Percentiles rank a stretch among this genome's conserved stretches.
These are phyloP conservation scores for Fusarium temperatum DNA, from an alignment of 2,329 filamentous ascomycete genomes.

Conservation along the genomic window DNA sequence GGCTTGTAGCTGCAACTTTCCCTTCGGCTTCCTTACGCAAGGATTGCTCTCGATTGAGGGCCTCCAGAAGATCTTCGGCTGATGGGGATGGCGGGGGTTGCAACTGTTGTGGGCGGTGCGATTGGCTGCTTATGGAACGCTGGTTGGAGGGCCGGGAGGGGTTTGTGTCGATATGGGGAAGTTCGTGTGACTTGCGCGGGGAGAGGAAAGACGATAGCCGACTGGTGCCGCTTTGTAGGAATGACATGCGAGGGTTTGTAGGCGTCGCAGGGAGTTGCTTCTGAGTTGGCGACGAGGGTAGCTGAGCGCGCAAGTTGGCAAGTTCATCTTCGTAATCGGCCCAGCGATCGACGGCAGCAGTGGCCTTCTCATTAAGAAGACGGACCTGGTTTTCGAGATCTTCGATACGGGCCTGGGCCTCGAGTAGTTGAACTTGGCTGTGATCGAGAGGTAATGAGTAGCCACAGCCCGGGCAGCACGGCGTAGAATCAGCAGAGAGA, in stretches of 20 bases:
- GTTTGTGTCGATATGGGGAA: slow-evolving; percentile 32
- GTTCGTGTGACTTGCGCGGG: slow-evolving; percentile 56
- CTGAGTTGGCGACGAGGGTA: slow-evolving; percentile 30
- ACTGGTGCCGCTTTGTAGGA: slow-evolving; percentile 56
- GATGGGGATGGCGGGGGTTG: slow-evolving; percentile 41
- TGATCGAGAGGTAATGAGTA: slow-evolving; percentile 51
- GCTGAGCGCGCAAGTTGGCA: slow-evolving; percentile 61
- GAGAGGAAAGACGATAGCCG: slow-evolving; percentile 57
- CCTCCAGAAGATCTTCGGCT: slow-evolving; percentile 65
- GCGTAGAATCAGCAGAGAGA: slow-evolving; percentile 35
- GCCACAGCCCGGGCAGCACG: slow-evolving; percentile 63
- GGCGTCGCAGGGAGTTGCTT: slow-evolving; percentile 38
- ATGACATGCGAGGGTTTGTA: slow-evolving; percentile 51
- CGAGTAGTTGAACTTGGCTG: slow-evolving; percentile 55
- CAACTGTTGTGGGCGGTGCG: slow-evolving; percentile 15
- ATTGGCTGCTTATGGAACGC: slow-evolving; percentile 31
- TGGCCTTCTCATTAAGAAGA: slow-evolving; percentile 75
- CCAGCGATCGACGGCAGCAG: slow-evolving; percentile 70
- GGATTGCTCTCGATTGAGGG: slow-evolving; percentile 71
- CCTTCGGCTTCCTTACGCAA: slow-evolving; percentile 75
- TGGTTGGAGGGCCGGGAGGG: slow-evolving; percentile 18
- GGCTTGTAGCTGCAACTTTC: slow-evolving; percentile 69
- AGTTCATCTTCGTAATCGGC: slow-evolving; percentile 86
- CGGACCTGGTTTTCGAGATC: slow-evolving; percentile 78
- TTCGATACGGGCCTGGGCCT: slow-evolving; percentile 68